Evolutionary conservation across 2,329 filamentous ascomycete genomes (phyloP), one percentile per base, ranked within the genome.

Genomic region (Pyricularia sp.): DNA sequence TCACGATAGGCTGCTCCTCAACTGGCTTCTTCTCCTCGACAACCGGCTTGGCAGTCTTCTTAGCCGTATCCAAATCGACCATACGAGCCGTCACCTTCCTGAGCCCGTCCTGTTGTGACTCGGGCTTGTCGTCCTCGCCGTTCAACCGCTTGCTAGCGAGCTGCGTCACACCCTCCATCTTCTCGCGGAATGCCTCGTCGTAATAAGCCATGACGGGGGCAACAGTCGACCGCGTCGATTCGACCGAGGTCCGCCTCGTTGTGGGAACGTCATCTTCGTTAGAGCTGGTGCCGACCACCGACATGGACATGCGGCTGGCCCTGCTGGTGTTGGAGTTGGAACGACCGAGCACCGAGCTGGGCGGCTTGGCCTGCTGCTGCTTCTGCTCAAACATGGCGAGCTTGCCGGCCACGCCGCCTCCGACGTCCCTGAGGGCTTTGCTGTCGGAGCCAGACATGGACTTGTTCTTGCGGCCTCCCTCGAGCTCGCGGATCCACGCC

Each of bases 161-260:
- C 42, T 50, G 42, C 20, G 63, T 65, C 17, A 65, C 3, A 3
- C 63, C 28, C 63, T 65, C 63, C 63, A 65, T 65, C 63, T 65
- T 65, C 63, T 65, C 63, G 63, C 63, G 63, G 63, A 65, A 65
- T 14, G 63, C 30, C 20, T 65, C 28, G 63, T 65, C 63, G 63
- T 65, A 65, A 30, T 65, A 33, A 28, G 63, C 30, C 28, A 65
- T 31, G 28, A 65, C 63, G 28, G 63, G 33, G 10, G 63, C 30
- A 11, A n/a, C 42, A 20, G 17, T 10, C n/a, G 63, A 30, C 23
- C 63, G 63, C 28, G 30, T 30, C 20, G 28, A 31, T 11, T 65
- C 63, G 26, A 65, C 20, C 28, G 63, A 65, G 11, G 63, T 31
- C 20, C 63, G 63, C 20, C 28, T n/a, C 14, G 63, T 65, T 9